Evolutionary conservation across 768 basidiomycete species (phyloP).

Genomic region (Russula griseocarnosa): DNA sequence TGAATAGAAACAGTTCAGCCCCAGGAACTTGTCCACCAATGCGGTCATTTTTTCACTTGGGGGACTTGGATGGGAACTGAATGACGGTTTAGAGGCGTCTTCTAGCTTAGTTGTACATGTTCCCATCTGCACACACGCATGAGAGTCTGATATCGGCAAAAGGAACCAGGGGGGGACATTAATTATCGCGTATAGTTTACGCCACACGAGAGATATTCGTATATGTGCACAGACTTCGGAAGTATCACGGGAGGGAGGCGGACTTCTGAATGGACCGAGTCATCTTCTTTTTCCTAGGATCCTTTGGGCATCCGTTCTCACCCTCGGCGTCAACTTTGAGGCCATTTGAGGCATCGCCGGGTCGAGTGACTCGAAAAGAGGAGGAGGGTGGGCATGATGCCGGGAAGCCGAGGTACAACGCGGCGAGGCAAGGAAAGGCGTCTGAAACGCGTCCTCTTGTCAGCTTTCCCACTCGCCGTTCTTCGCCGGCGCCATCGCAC

Average conservation of each 20-base stretch:
- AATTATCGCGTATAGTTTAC: too few relatives aligned
- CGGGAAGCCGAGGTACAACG: conserved; percentile 3
- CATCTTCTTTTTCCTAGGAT: conserved; percentile 1
- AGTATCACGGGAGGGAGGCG: conserved; percentile 9
- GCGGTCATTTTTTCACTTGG: not conserved
- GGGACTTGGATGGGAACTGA: not conserved
- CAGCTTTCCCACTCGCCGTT: not conserved
- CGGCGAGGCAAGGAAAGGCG: conserved; percentile 1
- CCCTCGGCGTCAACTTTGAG: conserved; percentile 7
- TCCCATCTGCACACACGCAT: not conserved
- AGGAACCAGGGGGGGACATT: conserved; percentile 8
- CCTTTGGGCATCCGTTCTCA: not conserved
- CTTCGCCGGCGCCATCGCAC: conserved; percentile 22
- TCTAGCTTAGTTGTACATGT: not conserved
- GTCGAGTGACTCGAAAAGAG: not conserved
- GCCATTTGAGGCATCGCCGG: not conserved
- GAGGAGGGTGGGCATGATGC: not conserved
- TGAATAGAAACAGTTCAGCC: not conserved
- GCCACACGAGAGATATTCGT: conserved; percentile 6
- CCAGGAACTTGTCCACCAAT: conserved; percentile 13
- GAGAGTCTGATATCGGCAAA: not conserved
- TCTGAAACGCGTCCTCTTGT: conserved; percentile 12
- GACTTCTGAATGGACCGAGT: not conserved
- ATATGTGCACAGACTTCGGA: conserved; percentile 8
- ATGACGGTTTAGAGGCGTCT: conserved; percentile 11